Evolutionary conservation across 2,329 filamentous ascomycete genomes (phyloP).

Genomic region (Aulographum hederae): DNA sequence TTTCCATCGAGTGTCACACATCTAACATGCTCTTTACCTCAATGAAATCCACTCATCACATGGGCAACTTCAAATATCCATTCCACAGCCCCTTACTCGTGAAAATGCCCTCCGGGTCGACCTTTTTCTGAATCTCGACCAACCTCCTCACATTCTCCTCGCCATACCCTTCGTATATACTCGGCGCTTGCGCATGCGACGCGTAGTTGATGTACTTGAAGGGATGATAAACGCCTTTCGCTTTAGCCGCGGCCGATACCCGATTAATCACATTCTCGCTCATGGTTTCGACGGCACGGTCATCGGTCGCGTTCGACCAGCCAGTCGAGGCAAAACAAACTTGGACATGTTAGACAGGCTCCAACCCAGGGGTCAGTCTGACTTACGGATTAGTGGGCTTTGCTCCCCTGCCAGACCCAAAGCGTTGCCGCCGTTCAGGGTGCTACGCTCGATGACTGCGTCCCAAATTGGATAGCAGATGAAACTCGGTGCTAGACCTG

Average conservation of each 20-base stretch:
- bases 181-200: background rate
- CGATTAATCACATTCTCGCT: background rate
- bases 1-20: too few species aligned
- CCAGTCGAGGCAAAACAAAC: too few species aligned
- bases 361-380: background rate
- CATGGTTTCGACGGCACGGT: background rate
- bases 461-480: too few species aligned
- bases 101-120: background rate
- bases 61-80: slow-evolving; percentile 2
- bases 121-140: background rate
- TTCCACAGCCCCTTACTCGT: slow-evolving; percentile 1
- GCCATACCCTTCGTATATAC: slow-evolving; percentile 10
- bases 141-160: slow-evolving; percentile 14
- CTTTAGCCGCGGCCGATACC: background rate
- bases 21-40: too few species aligned
- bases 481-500: too few species aligned
- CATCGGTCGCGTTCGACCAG: background rate
- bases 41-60: too few species aligned
- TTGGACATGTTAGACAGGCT: too few species aligned
- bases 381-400: slow-evolving; percentile 1
- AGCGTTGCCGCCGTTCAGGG: background rate
- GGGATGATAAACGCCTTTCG: background rate
- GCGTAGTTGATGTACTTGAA: slow-evolving; percentile 1
- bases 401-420: background rate
- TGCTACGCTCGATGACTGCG: too few species aligned